Evolutionary conservation across 2,329 filamentous ascomycete genomes (phyloP), one percentile per base, ranked within the genome.

Genomic region (Neophaeococcomyces mojaviensis): DNA sequence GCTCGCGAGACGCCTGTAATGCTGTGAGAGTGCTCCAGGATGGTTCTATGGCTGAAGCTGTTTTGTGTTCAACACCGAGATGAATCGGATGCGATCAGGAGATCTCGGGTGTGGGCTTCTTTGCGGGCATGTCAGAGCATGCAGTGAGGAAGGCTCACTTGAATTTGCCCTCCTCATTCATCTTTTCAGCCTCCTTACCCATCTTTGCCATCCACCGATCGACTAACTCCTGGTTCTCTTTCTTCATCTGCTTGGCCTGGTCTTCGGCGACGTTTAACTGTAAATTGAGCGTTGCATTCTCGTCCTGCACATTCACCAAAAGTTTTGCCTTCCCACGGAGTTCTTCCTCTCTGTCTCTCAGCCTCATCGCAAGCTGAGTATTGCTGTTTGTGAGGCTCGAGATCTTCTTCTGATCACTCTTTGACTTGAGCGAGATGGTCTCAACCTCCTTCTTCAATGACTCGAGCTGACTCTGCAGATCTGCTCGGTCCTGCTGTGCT

Each of bases 181-280:
- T 89, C 52, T 79, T 82, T 46, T 92, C 86, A 9, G 86, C 90
- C 68, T 96, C 89, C 61, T 82, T 77, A 3, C 82, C 84, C 77
- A 92, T 92, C 53, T 84, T 76, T 60, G 79, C 81, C 84, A 97
- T 89, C 88, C 89, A 97, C 45, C 92, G 76, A 62, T 88, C 84
- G 44, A 96, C 81, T 46, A 98, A 73, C 55, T 95, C 86, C 60
- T 86, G 82, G 61, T 97, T 97, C 63, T 97, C 92, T 49, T 74
- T 76, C 61, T 81, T 78, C 52, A 94, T 70, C 64, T 80, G 82
- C 61, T 83, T 80, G 22, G 77, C 74, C 59, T 81, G 79, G 62
- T 89, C 78, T 63, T 94, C 88, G 2, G 84, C 82, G 71, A 96
- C 79, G 56, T 92, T 88, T 35, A 96, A 73, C 65, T 97, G 86